Percentiles rank a stretch among this genome's conserved stretches.
Evolutionary conservation across 2,329 filamentous ascomycete genomes (phyloP).

Genomic region (Pseudomassariella vexata): DNA sequence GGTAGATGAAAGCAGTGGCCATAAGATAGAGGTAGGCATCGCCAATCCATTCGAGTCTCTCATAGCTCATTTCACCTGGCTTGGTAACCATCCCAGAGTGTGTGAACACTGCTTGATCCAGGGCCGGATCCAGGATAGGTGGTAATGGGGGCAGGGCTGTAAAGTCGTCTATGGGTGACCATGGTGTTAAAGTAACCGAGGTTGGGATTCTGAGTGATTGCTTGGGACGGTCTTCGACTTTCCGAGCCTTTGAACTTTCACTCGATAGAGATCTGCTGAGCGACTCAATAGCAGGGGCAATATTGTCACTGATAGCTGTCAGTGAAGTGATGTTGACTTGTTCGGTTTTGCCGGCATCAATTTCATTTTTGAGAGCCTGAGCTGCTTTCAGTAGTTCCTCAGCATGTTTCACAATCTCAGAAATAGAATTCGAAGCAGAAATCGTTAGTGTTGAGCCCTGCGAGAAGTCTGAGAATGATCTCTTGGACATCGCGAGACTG

Average conservation of each 20-base stretch:
- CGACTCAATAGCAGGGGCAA: slow-evolving; percentile 13
- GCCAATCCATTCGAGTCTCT: slow-evolving; percentile 81
- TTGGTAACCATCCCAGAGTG: slow-evolving; percentile 47
- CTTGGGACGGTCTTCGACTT: slow-evolving; percentile 10
- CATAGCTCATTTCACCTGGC: slow-evolving; percentile 54
- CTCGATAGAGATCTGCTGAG: slow-evolving; percentile 10
- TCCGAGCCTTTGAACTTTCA: slow-evolving; percentile 16
- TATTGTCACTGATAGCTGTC: slow-evolving; percentile 14
- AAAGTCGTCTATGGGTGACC: slow-evolving; percentile 44
- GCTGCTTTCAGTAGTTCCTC: slow-evolving; percentile 33
- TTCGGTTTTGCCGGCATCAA: slow-evolving; percentile 14
- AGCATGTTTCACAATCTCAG: slow-evolving; percentile 25
- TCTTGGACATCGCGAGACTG: slow-evolving; percentile 31
- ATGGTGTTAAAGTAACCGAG: slow-evolving; percentile 34
- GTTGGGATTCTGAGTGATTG: slow-evolving; percentile 13
- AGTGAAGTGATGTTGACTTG: slow-evolving; percentile 11
- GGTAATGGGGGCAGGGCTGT: slow-evolving; percentile 53
- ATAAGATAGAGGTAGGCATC: slow-evolving; percentile 81
- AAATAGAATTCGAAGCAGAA: slow-evolving; percentile 17
- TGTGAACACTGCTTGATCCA: slow-evolving; percentile 61
- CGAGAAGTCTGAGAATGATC: slow-evolving; percentile 21
- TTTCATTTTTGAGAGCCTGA: slow-evolving; percentile 25
- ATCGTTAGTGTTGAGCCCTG: no score
- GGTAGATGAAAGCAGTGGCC: slow-evolving; percentile 68
- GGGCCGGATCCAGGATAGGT: slow-evolving; percentile 47